Conservation (phyloP, 116 monocot genomes). For the Thalassia testudinum region DNA sequence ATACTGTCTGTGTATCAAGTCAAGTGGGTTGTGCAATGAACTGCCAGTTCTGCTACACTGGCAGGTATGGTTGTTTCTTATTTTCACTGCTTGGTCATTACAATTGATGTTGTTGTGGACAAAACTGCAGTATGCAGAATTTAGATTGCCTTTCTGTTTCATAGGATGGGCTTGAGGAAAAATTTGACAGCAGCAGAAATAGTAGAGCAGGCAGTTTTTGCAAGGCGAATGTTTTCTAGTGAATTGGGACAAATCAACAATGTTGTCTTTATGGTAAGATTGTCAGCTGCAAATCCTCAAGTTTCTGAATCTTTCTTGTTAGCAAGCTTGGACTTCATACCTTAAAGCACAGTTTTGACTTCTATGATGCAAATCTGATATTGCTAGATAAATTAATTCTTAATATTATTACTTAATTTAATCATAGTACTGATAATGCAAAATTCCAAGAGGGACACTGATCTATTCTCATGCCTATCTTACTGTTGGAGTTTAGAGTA, state of each 20-base stretch:
- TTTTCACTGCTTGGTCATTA: background rate
- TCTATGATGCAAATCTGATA: too few relatives aligned
- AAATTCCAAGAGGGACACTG: too few relatives aligned
- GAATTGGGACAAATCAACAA: slow-evolving; percentile 82
- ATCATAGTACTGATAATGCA: too few relatives aligned
- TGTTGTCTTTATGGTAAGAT: slow-evolving; percentile 93
- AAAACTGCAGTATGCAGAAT: background rate
- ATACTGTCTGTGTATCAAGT: slow-evolving; percentile 92
- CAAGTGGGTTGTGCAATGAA: slow-evolving; percentile 99
- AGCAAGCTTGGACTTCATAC: too few relatives aligned
- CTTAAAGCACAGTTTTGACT: too few relatives aligned
- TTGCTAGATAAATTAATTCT: too few relatives aligned
- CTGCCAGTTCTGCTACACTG: slow-evolving; percentile 96
- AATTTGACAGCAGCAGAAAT: slow-evolving; percentile 83
- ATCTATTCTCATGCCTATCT: too few relatives aligned
- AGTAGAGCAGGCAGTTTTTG: slow-evolving; percentile 88
- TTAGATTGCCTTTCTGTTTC: background rate
- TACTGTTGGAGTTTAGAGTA: too few relatives aligned
- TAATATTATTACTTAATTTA: too few relatives aligned
- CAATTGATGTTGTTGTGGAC: background rate
- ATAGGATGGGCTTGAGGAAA: slow-evolving; percentile 92
- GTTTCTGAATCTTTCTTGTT: too few relatives aligned
- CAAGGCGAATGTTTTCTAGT: slow-evolving; percentile 53
- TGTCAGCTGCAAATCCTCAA: too few relatives aligned
- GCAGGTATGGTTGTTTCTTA: slow-evolving; percentile 35